Conservation (phyloP, 2,329 filamentous ascomycete genomes). For the Colletotrichum simmondsii region DNA sequence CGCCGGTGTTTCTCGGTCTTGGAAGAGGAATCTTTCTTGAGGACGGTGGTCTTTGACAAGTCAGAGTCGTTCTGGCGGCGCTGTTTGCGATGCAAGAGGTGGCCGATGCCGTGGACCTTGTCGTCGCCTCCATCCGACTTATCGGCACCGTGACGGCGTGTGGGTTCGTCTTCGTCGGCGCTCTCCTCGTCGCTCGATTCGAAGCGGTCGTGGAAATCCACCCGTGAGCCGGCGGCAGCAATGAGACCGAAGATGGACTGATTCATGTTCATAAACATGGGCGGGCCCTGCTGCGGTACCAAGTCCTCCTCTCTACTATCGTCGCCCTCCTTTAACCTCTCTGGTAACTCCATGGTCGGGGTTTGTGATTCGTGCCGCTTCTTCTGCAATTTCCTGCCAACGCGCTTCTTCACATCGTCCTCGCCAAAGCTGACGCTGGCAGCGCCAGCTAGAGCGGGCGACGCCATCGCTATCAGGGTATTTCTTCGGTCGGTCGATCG, state of each 20-base stretch:
- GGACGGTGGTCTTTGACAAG: conserved; percentile 44
- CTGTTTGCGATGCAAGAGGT: conserved; percentile 44
- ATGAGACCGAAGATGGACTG: conserved; percentile 96
- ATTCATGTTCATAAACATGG: conserved; percentile 81
- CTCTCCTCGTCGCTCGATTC: conserved; percentile 89
- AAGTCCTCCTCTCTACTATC: conserved; percentile 61
- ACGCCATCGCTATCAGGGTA: conserved; percentile 21
- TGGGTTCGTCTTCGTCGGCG: conserved; percentile 52
- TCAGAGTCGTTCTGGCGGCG: conserved; percentile 49
- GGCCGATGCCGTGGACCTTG: not conserved
- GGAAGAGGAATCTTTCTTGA: conserved; percentile 44
- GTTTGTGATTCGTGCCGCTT: conserved; percentile 51
- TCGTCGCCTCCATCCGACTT: not conserved
- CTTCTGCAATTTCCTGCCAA: conserved; percentile 58
- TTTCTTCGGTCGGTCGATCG: conserved; percentile 13
- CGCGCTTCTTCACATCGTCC: conserved; percentile 50
- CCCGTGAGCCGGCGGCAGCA: conserved; percentile 84
- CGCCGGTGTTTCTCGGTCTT: conserved; percentile 62
- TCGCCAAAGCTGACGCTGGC: conserved; percentile 44
- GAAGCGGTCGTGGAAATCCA: conserved; percentile 85
- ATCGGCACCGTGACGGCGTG: conserved; percentile 16
- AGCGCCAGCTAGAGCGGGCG: conserved; percentile 21
- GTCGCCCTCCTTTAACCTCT: conserved; percentile 61
- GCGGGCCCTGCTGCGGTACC: conserved; percentile 54
- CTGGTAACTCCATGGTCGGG: conserved; percentile 61